Conservation (phyloP, 23 red algal genomes). For the Gracilaria domingensis region DNA sequence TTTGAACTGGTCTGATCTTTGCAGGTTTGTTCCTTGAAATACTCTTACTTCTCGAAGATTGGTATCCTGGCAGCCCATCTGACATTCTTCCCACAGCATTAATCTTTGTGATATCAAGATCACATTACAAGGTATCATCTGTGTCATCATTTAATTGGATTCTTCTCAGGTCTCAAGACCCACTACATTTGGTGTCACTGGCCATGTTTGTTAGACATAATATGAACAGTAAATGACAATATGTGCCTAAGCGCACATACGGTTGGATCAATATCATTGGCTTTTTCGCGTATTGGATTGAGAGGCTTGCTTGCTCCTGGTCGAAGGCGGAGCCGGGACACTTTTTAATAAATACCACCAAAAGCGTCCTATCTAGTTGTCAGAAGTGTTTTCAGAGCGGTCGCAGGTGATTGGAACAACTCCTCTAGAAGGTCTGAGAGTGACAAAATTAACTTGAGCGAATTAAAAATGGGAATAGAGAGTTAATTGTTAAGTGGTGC, state of each 20-base stretch:
- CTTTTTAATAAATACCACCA: conserved; percentile 15
- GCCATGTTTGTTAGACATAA: too few relatives aligned
- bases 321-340: background rate
- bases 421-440: background rate
- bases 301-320: conserved; percentile 7
- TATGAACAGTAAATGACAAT: too few relatives aligned
- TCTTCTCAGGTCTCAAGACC: background rate
- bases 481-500: background rate
- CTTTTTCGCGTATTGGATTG: too few relatives aligned
- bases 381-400: conserved; percentile 34
- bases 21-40: conserved; percentile 1
- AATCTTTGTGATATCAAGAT: too few relatives aligned
- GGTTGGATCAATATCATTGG: too few relatives aligned
- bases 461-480: conserved; percentile 12
- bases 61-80: background rate
- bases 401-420: too few relatives aligned
- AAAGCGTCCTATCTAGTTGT: background rate
- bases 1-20: background rate
- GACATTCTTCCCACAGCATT: background rate
- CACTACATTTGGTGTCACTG: too few relatives aligned
- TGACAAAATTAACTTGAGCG: too few relatives aligned
- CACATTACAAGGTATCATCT: background rate
- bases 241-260: too few relatives aligned
- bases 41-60: background rate
- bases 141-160: conserved; percentile 24